Evolutionary conservation across 2,329 filamentous ascomycete species (phyloP), one percentile per base, ranked within the genome.

Genomic region (Aureobasidium sp.): DNA sequence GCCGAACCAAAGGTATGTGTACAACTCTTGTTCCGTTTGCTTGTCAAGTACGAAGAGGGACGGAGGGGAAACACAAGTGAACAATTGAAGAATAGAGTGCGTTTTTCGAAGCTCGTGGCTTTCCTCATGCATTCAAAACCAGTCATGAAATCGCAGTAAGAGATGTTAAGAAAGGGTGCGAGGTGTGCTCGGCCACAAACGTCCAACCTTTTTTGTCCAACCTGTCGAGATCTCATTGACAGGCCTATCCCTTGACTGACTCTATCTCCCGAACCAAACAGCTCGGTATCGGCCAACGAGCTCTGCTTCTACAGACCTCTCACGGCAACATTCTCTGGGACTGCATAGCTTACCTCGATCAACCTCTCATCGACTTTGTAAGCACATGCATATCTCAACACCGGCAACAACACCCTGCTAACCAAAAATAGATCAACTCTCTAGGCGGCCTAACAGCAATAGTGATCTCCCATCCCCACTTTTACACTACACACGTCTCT

Each of bases 261-360:
- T 48, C 2, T 5, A 17, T 27, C 2, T 17, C 1, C 6, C 2
- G 7, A 27, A 44, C 9, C 9, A 22, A 3, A 19, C n/a, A 86
- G 71, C 75, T 91, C 64, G 89, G 78, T 60, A 94, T 94, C 65
- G 89, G 89, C 0, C 86, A 94, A 73, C 81, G 90, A 35, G 85
- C 85, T 22, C 80, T 91, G 50, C 76, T 95, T 2, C 76, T 93
- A 14, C 78, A 80, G 54, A 90, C 88, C 0, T 77, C 82, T 0
- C 63, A 73, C 0, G 89, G 89, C 0, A 92, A 92, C 70, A 73
- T 94, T 1, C 81, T 94, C 1, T 95, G 90, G 90, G 90, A 94
- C 73, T 85, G 87, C 64, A 77, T 94, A 62, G 81, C 88, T 0
- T 83, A 85, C 65, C 75, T 94, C 3, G 87, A 92, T 70, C 74